These are phyloP conservation scores for Ormosia emarginata DNA, from an alignment of 306 rosid genomes.

Conservation along the genomic window DNA sequence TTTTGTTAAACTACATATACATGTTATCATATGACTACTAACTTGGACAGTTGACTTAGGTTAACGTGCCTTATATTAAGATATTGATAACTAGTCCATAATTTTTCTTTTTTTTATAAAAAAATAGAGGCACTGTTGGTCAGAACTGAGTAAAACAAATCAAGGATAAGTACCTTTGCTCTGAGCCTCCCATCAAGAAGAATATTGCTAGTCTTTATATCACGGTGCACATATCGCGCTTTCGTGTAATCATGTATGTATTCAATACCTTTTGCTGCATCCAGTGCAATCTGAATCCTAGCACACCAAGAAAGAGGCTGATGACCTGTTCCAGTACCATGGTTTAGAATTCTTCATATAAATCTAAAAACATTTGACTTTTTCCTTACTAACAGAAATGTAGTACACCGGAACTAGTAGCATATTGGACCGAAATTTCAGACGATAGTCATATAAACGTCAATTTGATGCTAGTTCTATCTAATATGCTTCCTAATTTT, in stretches of 20 bases:
- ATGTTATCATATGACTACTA: neutral
- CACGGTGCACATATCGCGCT: constrained; percentile 76
- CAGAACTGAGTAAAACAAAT: neutral
- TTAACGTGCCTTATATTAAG: neutral
- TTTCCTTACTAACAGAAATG: neutral
- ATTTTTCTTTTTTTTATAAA: too few relatives aligned
- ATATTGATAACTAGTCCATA: neutral
- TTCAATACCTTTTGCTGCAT: constrained; percentile 81
- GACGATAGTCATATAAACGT: neutral
- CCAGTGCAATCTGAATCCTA: constrained; percentile 81
- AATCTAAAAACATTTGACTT: neutral
- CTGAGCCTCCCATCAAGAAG: constrained; percentile 69
- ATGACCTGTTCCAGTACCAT: constrained; percentile 44
- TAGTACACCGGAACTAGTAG: neutral
- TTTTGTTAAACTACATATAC: neutral
- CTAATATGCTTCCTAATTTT: neutral
- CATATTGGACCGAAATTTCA: neutral
- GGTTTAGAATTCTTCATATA: neutral
- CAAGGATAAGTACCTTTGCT: constrained; percentile 58
- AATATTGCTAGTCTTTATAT: constrained; percentile 74
- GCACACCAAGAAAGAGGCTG: constrained; percentile 83
- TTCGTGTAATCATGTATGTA: constrained; percentile 87
- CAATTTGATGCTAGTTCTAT: neutral
- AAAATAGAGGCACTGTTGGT: neutral
- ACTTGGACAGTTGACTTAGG: neutral